Evolutionary conservation across 1,284 basidiomycete genomes (phyloP), one percentile per base, ranked within the genome.

Genomic region (Thecaphora thlaspeos): DNA sequence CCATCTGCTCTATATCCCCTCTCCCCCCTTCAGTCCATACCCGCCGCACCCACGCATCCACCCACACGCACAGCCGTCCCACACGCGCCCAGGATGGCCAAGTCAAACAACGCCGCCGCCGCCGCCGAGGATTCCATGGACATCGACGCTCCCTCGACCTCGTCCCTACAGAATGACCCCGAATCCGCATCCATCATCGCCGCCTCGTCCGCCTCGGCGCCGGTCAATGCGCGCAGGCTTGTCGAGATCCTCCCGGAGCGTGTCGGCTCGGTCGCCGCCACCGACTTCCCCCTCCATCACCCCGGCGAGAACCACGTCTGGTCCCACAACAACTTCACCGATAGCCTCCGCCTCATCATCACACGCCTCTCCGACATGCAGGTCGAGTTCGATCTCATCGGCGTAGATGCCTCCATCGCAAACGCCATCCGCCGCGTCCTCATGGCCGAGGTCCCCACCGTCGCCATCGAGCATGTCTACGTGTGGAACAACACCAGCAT

Each of bases 401-500:
- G 95, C 9, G 88, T 97, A 28, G 95, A 99, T 79, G 90, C 95
- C 0, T 89, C 89, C 26, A 89, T 99, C 48, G 92, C 95, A 23
- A 98, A 99, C 78, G 91, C 94, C 0, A 85, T 96, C 66, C 84
- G 95, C 40, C 82, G 94, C 54, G 89, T 94, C 50, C 82, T 97
- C 74, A 90, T 98, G 47, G 89, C 95, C 23, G 94, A 99, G 83
- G 93, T 75, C 19, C 72, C 72, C 5, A 89, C 91, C 0, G 82
- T 98, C 14, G 89, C 89, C n/a, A 88, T 97, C 55, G 94, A 98
- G 77, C 83, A 88, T 61, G 90, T 91, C 9, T 98, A 92, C 79
- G 83, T 95, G 2, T 96, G 88, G 86, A 89, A 96, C 81, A 99
- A 98, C 80, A 97, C 91, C 0, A 88, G 87, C 2, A 90, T 98